Percentiles rank a stretch among this genome's conserved stretches.
Conservation (phyloP, 2,329 filamentous ascomycete species). For the Fusarium hainanense region DNA sequence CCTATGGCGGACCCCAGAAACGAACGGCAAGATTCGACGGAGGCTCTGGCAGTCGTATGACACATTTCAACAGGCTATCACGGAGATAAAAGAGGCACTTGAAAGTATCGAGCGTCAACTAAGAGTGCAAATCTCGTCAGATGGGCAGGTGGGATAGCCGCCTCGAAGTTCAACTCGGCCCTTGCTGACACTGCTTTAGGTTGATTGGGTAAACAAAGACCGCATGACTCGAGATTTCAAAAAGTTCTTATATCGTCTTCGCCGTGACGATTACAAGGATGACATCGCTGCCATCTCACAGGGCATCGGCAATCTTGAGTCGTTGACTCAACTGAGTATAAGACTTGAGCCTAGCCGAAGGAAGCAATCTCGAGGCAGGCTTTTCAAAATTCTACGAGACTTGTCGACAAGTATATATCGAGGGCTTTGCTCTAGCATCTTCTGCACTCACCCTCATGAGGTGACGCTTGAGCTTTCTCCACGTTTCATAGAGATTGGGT, state of each 20-base stretch:
- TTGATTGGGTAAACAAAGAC: background rate
- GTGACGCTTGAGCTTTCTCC: conserved; percentile 6
- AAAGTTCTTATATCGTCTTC: conserved; percentile 9
- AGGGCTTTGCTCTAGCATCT: conserved; percentile 19
- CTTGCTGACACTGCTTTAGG: background rate
- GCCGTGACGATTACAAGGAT: conserved; percentile 20
- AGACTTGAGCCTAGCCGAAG: conserved; percentile 9
- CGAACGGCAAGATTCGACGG: conserved; percentile 31
- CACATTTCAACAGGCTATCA: conserved; percentile 40
- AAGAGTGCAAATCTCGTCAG: background rate
- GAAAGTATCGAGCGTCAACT: conserved; percentile 28
- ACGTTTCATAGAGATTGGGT: background rate
- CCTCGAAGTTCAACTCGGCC: no score
- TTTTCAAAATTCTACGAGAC: conserved; percentile 16
- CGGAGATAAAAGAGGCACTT: conserved; percentile 41
- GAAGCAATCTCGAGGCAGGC: conserved; percentile 13
- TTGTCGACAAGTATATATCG: conserved; percentile 20
- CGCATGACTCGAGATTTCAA: conserved; percentile 11
- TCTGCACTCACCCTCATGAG: conserved; percentile 5
- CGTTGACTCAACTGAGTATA: background rate
- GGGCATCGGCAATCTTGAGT: conserved; percentile 11
- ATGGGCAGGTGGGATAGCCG: conserved; percentile 4
- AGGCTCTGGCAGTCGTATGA: conserved; percentile 40
- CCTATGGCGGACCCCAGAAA: conserved; percentile 41
- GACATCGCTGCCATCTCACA: background rate